Conservation (phyloP, 2,329 filamentous ascomycete species). For the Trichophyton benhamiae region DNA sequence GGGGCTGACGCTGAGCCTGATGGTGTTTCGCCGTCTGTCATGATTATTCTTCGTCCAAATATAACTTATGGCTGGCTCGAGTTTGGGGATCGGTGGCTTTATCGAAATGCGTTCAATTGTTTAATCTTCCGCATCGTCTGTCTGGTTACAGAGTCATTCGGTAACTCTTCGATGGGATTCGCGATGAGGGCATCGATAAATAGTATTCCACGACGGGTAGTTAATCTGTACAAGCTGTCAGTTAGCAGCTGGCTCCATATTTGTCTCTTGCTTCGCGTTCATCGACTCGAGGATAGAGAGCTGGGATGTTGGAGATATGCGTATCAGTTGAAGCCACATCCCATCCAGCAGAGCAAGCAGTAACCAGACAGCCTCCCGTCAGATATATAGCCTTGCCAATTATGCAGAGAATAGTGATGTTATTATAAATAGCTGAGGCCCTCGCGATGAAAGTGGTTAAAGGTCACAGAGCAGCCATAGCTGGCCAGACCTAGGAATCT, state of each 20-base stretch:
- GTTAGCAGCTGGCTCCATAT: not conserved
- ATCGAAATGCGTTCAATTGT: not conserved
- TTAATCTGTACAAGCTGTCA: not conserved
- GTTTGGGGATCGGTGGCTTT: not conserved
- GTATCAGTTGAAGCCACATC: not conserved
- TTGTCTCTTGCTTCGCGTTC: not conserved
- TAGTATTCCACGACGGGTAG: not conserved
- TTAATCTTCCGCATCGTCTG: conserved; percentile 2
- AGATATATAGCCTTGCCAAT: not conserved
- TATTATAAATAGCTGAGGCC: not conserved
- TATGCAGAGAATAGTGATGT: not conserved
- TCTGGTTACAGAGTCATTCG: not conserved
- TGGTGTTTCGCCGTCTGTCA: not conserved
- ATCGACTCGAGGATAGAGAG: not conserved
- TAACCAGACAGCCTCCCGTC: not conserved
- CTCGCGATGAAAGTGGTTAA: not conserved
- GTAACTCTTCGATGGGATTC: not conserved
- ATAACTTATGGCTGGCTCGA: not conserved
- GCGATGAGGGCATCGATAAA: not conserved
- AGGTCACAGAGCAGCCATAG: not conserved
- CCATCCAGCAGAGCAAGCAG: not conserved
- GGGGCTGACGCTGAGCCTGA: not conserved
- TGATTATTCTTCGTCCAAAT: not conserved
- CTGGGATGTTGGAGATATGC: not conserved
- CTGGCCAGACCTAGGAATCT: not conserved